Evolutionary conservation across 495 filamentous ascomycete species (phyloP).

Genomic region (Talaromyces proteolyticus): DNA sequence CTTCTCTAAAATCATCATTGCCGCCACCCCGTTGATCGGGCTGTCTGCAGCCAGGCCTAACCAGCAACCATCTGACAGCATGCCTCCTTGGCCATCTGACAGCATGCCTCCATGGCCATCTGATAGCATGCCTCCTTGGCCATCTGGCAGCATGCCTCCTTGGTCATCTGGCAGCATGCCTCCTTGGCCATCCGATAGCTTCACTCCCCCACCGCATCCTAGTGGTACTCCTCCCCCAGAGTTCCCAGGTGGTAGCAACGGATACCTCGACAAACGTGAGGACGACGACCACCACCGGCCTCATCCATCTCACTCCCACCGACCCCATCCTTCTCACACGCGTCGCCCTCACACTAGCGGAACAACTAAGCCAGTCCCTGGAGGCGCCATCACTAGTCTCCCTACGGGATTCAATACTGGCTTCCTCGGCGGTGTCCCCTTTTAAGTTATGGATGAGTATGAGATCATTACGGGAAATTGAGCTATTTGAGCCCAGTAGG

Average conservation of each 20-base stretch:
- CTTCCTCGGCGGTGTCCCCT: too few species aligned
- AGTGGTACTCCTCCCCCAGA: background rate
- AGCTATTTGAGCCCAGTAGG: too few species aligned
- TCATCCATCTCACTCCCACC: background rate
- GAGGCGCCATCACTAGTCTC: too few species aligned
- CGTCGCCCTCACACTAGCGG: slow-evolving; percentile 11
- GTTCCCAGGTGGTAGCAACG: too few species aligned
- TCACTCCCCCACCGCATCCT: too few species aligned
- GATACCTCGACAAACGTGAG: background rate
- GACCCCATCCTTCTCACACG: background rate
- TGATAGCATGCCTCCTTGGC: background rate
- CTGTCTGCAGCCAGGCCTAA: slow-evolving; percentile 1
- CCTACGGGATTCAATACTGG: too few species aligned
- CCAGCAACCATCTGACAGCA: background rate
- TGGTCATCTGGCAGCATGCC: background rate
- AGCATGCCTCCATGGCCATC: background rate
- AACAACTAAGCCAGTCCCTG: too few species aligned
- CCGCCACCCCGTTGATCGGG: slow-evolving; percentile 2
- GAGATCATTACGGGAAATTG: too few species aligned
- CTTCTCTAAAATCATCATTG: background rate
- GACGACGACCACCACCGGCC: background rate
- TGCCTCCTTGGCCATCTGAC: background rate
- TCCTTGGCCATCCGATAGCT: background rate
- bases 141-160: background rate
- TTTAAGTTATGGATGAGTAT: too few species aligned